A percentile compares a stretch with the other conserved stretches of the same genome.
phyloP scores from a whole-genome alignment of 257 asterid species.

The Scutellaria minor region DNA sequence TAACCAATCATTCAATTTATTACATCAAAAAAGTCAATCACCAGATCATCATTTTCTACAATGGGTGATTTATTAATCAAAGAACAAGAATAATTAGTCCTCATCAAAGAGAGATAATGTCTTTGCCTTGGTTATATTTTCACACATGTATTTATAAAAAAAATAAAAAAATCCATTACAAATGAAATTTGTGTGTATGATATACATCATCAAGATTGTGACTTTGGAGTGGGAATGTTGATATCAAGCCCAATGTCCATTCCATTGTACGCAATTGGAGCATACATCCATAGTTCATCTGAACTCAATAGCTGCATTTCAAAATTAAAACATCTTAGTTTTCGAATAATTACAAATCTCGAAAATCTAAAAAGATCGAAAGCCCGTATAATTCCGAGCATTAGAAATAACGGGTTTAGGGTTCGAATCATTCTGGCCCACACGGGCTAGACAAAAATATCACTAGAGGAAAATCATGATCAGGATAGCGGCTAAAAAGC shows the following conservation, averaged over 20 bases:
- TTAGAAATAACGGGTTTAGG: too few species aligned
- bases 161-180: neutral
- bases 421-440: too few species aligned
- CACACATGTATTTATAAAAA: neutral
- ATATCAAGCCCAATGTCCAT: constrained; percentile 61
- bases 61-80: neutral
- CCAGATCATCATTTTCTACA: constrained; percentile 3
- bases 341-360: neutral
- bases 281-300: constrained; percentile 73
- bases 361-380: too few species aligned
- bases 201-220: constrained; percentile 36
- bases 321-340: neutral
- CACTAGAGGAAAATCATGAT: too few species aligned
- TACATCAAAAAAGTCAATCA: neutral
- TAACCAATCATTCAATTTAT: too few species aligned
- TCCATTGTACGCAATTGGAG: constrained; percentile 74
- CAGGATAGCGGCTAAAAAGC: too few species aligned
- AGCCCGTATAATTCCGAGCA: too few species aligned
- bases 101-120: constrained; percentile 6
- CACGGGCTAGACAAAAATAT: too few species aligned
- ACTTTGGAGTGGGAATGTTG: constrained; percentile 38
- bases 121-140: constrained; percentile 19
- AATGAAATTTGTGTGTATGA: neutral
- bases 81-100: constrained; percentile 34
- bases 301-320: constrained; percentile 63